phyloP scores from a whole-genome alignment of 805 yeast species.

The Maudiozyma barnettii region DNA sequence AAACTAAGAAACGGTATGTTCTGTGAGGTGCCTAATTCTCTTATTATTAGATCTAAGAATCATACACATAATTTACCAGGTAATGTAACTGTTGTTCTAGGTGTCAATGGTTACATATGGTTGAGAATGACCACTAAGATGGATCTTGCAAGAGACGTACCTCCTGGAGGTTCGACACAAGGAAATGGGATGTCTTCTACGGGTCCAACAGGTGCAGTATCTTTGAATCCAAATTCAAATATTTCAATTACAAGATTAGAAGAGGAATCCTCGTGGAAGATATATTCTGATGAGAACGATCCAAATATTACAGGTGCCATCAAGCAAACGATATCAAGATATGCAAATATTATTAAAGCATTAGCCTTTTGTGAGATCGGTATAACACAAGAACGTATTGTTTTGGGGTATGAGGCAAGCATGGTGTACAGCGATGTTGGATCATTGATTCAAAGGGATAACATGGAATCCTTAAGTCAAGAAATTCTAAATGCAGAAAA shows the following conservation, averaged over 20 bases:
- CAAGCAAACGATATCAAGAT: conserved; percentile 71
- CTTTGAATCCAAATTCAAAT: conserved; percentile 29
- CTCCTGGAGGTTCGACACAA: conserved; percentile 21
- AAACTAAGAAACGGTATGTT: conserved; percentile 87
- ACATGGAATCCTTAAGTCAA: conserved; percentile 62
- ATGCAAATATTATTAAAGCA: conserved; percentile 74
- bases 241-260: conserved; percentile 76
- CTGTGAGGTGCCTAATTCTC: conserved; percentile 68
- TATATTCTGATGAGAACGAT: conserved; percentile 85
- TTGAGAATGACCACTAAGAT: conserved; percentile 52
- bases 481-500: conserved; percentile 64
- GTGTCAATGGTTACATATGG: conserved; percentile 95
- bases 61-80: conserved; percentile 90
- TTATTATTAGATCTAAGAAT: conserved; percentile 75
- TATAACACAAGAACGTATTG: conserved; percentile 70
- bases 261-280: conserved; percentile 91
- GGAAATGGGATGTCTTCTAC: conserved; percentile 15
- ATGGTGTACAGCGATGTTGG: conserved; percentile 64
- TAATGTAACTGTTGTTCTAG: conserved; percentile 80
- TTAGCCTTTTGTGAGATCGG: conserved; percentile 80
- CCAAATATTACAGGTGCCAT: conserved; percentile 46
- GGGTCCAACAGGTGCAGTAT: conserved; percentile 30
- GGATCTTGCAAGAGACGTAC: conserved; percentile 25
- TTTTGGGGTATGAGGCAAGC: conserved; percentile 82
- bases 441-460: conserved; percentile 60